Base-by-base conservation (phyloP, 2,329 filamentous ascomycete species). In the Sporothrix humicola region DNA sequence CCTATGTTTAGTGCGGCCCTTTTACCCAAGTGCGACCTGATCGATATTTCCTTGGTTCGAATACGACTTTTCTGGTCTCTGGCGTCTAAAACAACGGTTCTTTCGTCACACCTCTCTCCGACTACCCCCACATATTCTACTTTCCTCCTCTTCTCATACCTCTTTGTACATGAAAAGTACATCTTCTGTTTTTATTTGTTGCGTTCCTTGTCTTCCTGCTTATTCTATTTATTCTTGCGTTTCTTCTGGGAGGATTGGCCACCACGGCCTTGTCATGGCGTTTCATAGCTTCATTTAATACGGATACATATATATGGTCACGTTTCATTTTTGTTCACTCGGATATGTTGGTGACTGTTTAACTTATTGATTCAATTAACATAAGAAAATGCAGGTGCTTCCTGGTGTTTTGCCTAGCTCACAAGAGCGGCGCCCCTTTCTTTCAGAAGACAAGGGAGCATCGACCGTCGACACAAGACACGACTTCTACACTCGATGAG, bases 371-470 rank as follows among this genome's bases (percentile, higher is more conserved):
- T 26, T 66, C 20, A 66, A 50, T 20, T 48, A 42, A 50, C 63
- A 66, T 44, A 66, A 20, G 44, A 31, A 66, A 66, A 26, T 37
- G 10, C 61, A 48, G 59, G 59, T 48, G 58, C 26, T 63, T 44
- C 37, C 58, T 63, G 17, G 58, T 66, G 48, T 69, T 42, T 54
- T 42, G 66, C 48, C 26, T 20, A 69, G 15, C 46, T 69, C 48
- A 37, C 23, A 23, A 26, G 66, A 56, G 48, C 66, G 17, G 66
- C 46, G 26, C 66, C 66, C 48, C 66, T 56, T n/a, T 10, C 3
- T 8, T 42, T 6, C 7, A 1, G 15, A 17, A 5, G 17, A 26
- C 20, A 42, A 63, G 42, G 44, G 46, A 65, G 69, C 69, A 52
- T 63, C 44, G 58, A 20, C 48, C 8, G 13, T 31, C n/a, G 42